Evolutionary conservation across 2,329 filamentous ascomycete species (phyloP).

Genomic region (Helminthosporium solani): DNA sequence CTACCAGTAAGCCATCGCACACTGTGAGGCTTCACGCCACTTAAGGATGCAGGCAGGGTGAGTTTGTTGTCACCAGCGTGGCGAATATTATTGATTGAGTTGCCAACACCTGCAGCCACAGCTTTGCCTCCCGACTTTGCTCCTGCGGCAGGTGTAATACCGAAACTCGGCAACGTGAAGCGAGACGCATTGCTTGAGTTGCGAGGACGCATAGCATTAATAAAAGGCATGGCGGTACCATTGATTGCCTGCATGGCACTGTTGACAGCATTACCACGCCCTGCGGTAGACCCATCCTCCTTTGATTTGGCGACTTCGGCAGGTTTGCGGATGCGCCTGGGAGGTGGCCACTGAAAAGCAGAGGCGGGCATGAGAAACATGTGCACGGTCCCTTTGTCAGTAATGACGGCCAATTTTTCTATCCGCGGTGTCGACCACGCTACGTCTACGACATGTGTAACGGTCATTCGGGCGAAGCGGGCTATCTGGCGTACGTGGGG

Average conservation of each 20-base stretch:
- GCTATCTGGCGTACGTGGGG: conserved; percentile 75
- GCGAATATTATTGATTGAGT: conserved; percentile 69
- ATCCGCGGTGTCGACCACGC: conserved; percentile 81
- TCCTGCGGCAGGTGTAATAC: conserved; percentile 44
- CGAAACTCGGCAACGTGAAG: conserved; percentile 40
- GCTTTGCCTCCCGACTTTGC: conserved; percentile 67
- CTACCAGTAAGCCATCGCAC: conserved; percentile 66
- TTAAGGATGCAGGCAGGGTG: conserved; percentile 60
- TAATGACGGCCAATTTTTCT: conserved; percentile 83
- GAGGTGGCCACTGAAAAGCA: conserved; percentile 85
- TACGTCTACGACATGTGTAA: conserved; percentile 86
- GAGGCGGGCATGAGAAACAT: conserved; percentile 81
- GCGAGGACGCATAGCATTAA: conserved; percentile 41
- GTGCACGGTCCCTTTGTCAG: conserved; percentile 92
- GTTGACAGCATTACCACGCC: conserved; percentile 35
- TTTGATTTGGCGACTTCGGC: conserved; percentile 23
- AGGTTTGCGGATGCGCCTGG: conserved; percentile 46
- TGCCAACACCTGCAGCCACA: conserved; percentile 71
- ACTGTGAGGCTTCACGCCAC: conserved; percentile 59
- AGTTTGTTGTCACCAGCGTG: conserved; percentile 76
- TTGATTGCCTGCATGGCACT: conserved; percentile 48
- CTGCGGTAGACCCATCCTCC: conserved; percentile 36
- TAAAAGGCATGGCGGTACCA: conserved; percentile 45
- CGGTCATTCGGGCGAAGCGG: conserved; percentile 86
- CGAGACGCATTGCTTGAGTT: conserved; percentile 33